Conservation (phyloP, 1,284 basidiomycete species). For the Boletus smithii region DNA sequence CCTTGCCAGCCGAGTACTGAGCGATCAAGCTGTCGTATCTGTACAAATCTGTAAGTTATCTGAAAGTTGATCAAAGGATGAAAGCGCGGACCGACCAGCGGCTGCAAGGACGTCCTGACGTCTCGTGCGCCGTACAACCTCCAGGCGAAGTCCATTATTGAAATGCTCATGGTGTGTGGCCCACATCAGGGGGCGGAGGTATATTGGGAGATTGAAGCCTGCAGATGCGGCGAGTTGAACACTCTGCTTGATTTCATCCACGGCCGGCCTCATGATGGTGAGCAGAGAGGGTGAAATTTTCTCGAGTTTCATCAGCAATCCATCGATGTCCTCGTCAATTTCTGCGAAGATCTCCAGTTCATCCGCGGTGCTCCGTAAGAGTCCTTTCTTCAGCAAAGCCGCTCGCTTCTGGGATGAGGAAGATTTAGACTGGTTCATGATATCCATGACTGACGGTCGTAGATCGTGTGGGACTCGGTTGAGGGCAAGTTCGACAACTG, state of each 20-base stretch:
- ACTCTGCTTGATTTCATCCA: conserved; percentile 63
- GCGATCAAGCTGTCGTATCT: conserved; percentile 77
- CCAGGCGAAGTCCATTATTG: conserved; percentile 72
- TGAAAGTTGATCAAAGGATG: not conserved
- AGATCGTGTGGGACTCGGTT: conserved; percentile 55
- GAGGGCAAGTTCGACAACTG: conserved; percentile 65
- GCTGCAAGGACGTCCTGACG: conserved; percentile 72
- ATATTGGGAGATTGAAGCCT: conserved; percentile 60
- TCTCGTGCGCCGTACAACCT: conserved; percentile 67
- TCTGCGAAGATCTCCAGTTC: conserved; percentile 69
- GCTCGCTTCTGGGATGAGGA: conserved; percentile 65
- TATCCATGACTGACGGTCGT: conserved; percentile 53
- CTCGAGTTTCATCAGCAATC: conserved; percentile 54
- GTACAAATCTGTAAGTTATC: conserved; percentile 1
- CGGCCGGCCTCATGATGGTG: conserved; percentile 43
- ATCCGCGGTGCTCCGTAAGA: conserved; percentile 59
- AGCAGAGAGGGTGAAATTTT: conserved; percentile 55
- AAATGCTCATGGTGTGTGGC: conserved; percentile 61
- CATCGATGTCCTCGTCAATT: conserved; percentile 60
- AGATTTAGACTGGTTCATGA: conserved; percentile 61
- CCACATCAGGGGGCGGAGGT: conserved; percentile 72
- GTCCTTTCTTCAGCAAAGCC: conserved; percentile 60
- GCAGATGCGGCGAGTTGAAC: conserved; percentile 60
- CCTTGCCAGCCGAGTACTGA: conserved; percentile 56
- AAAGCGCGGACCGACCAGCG: conserved; percentile 63